A percentile compares a stretch with the other conserved stretches of the same genome.
These are phyloP conservation scores for Heracleum sosnowskyi DNA, from an alignment of 129 eudicot species.

Conservation along the genomic window DNA sequence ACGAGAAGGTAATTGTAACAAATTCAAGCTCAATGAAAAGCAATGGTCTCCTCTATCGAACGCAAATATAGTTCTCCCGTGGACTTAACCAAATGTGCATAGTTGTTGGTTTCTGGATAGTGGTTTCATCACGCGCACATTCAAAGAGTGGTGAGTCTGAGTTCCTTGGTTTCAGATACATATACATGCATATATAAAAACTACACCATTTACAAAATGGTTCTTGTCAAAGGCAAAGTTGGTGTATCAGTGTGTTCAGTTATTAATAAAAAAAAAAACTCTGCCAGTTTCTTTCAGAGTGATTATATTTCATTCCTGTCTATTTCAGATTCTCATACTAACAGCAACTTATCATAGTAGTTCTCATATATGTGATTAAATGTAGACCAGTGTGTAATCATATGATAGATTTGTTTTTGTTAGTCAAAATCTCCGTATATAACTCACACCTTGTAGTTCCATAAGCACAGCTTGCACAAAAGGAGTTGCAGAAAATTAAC, in stretches of 20 bases:
- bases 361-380: not conserved
- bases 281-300: not conserved
- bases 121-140: not conserved
- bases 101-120: not conserved
- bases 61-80: not conserved
- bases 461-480: constrained; percentile 66
- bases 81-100: not conserved
- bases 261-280: not conserved
- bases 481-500: constrained; percentile 89
- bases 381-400: not conserved
- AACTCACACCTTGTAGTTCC: constrained; percentile 2
- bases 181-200: not conserved
- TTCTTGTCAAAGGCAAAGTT: not conserved
- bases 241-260: not conserved
- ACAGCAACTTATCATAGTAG: not conserved
- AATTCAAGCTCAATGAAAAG: not conserved
- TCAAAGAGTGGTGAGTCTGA: not conserved
- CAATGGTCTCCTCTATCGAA: not conserved
- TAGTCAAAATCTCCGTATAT: not conserved
- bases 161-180: not conserved
- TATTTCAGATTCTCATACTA: not conserved
- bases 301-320: not conserved
- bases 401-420: not conserved
- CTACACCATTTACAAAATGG: not conserved
- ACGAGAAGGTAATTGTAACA: not conserved